Evolutionary conservation across 768 basidiomycete genomes (phyloP), one percentile per base, ranked within the genome.

Genomic region (Melanogaster broomeanus): DNA sequence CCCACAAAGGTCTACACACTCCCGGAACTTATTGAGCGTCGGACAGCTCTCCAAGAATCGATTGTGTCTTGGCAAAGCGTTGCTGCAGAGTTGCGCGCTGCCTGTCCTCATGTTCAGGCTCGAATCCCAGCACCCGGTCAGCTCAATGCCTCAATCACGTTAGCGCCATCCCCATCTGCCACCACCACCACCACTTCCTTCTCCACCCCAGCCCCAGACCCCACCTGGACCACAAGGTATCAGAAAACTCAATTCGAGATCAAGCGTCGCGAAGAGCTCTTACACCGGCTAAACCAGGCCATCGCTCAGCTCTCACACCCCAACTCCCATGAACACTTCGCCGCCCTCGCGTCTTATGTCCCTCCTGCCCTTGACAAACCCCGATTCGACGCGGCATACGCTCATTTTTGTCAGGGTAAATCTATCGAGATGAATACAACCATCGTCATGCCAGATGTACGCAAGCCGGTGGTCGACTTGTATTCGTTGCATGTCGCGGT

Each of bases 401-500:
- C 52, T 18, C 67, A 58, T 43, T 68, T 59, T 44, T 70, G 68
- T 35, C 52, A 64, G 18, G 66, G 56, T 22, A 68, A 56, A 46
- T 57, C 64, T 19, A 57, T 63, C 9, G 45, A 53, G 42, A 13
- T 61, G 49, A 70, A 58, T 37, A 66, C 56, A 55, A 57, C 57
- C 39, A 64, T 68, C 34, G n/a, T 64, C 8, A 66, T 70, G 61
- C 58, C 68, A 7, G 68, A 70, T 45, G 45, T 42, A 43, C 51
- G 21, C 18, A 66, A 21, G 42, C 61, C 63, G 2, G 60, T 59
- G 40, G 51, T 69, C 34, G 67, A 71, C 45, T 44, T 69, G 11
- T 69, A 69, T 35, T 54, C 63, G 2, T 46, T 67, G 45, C 67
- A 69, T 42, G 62, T 62, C 39, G 60, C 64, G 4, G 58, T 70